A percentile compares a stretch with the other conserved stretches of the same genome.
These are phyloP conservation scores for Solanum pimpinellifolium DNA, from an alignment of 257 asterid species.

Conservation along the genomic window DNA sequence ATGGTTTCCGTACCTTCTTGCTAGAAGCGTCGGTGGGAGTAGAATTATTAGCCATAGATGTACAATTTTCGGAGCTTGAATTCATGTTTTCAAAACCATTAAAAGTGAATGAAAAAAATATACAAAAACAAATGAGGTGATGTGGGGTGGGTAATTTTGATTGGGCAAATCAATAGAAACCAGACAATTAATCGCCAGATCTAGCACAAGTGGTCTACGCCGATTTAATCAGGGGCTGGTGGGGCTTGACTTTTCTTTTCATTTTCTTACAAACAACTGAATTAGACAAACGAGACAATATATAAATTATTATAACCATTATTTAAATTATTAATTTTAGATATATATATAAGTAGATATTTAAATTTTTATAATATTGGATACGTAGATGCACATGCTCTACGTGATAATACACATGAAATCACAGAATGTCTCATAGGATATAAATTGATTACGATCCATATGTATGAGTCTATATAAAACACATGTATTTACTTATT, in stretches of 20 bases:
- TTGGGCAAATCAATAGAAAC: slow-evolving; percentile 4
- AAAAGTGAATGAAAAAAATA: background rate
- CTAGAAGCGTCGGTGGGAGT: slow-evolving; percentile 27
- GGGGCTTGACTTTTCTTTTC: background rate
- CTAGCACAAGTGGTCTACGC: background rate
- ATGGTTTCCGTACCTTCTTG: slow-evolving; percentile 72
- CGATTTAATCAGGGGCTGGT: background rate
- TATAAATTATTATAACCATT: fast-evolving
- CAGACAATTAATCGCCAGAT: slow-evolving; percentile 15
- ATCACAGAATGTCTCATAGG: too few species aligned
- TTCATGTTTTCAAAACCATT: slow-evolving; percentile 18
- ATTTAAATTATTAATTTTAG: too few species aligned
- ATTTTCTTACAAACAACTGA: too few species aligned
- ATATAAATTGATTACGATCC: too few species aligned
- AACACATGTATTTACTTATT: too few species aligned
- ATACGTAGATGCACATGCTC: fast-evolving
- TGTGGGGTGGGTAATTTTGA: slow-evolving; percentile 1
- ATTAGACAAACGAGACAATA: too few species aligned
- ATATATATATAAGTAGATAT: too few species aligned
- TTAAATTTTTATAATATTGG: too few species aligned
- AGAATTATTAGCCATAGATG: slow-evolving; percentile 6
- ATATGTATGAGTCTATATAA: too few species aligned
- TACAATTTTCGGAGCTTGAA: slow-evolving; percentile 29
- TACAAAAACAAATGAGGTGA: background rate
- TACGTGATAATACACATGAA: too few species aligned